Percentiles rank a stretch among this genome's conserved stretches.
Conservation (phyloP, 2,329 filamentous ascomycete genomes). For the Stemphylium vesicarium region DNA sequence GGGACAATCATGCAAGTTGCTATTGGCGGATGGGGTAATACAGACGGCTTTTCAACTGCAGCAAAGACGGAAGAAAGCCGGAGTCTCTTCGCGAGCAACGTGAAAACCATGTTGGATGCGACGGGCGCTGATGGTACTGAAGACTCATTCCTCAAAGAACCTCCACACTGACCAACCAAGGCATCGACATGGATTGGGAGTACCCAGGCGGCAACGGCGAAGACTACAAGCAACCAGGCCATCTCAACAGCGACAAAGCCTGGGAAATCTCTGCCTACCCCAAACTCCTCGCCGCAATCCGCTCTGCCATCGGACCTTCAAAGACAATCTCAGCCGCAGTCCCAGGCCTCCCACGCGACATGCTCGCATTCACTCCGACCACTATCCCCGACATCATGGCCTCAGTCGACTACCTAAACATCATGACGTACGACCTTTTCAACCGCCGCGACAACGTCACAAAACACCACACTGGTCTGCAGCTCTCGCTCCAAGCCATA, state of each 20-base stretch:
- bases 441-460: slow-evolving; percentile 70
- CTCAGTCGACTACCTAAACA: slow-evolving; percentile 70
- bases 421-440: slow-evolving; percentile 77
- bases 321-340: slow-evolving; percentile 71
- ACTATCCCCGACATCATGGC: slow-evolving; percentile 64
- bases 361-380: slow-evolving; percentile 67
- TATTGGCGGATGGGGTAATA: slow-evolving; percentile 77
- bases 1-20: slow-evolving; percentile 59
- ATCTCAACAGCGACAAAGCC: slow-evolving; percentile 64
- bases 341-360: slow-evolving; percentile 67
- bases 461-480: slow-evolving; percentile 68
- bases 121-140: slow-evolving; percentile 68
- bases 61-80: slow-evolving; percentile 60
- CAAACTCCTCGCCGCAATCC: slow-evolving; percentile 66
- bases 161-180: background rate
- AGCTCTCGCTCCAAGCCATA: slow-evolving; percentile 61
- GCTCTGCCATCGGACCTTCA: slow-evolving; percentile 60
- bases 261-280: slow-evolving; percentile 69
- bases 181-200: slow-evolving; percentile 70
- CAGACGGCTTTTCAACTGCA: slow-evolving; percentile 65
- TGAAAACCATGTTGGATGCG: slow-evolving; percentile 65
- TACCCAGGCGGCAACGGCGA: slow-evolving; percentile 70
- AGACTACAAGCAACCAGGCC: slow-evolving; percentile 64
- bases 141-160: background rate
- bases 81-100: slow-evolving; percentile 65